Percentiles rank a stretch among this genome's conserved stretches.
These are phyloP conservation scores for Phytopythium kandeliae DNA, from an alignment of 352 stramenopile species.

Conservation along the genomic window DNA sequence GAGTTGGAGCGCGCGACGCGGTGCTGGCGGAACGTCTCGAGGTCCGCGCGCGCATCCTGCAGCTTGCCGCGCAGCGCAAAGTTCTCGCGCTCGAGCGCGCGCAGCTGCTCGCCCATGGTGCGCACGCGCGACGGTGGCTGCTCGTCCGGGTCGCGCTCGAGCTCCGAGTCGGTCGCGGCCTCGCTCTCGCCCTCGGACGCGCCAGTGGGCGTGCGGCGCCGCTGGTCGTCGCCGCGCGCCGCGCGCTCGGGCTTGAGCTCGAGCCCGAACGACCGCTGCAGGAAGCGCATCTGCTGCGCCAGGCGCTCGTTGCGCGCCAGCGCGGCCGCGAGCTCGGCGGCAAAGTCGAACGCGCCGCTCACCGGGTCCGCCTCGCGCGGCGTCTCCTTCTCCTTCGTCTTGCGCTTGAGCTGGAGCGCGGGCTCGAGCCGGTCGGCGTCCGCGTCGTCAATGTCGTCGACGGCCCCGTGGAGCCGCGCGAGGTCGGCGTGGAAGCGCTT, in stretches of 20 bases:
- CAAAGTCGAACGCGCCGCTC: slow-evolving; percentile 36
- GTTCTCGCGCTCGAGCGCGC: slow-evolving; percentile 69
- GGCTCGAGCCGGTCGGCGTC: too few species aligned
- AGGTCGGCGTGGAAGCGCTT: slow-evolving; percentile 55
- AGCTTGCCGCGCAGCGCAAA: slow-evolving; percentile 62
- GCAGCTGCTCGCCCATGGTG: slow-evolving; percentile 70
- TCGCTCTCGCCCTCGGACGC: slow-evolving; percentile 22
- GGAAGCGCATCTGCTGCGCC: slow-evolving; percentile 56
- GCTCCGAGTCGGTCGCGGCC: slow-evolving; percentile 16
- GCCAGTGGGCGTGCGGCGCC: slow-evolving; percentile 35
- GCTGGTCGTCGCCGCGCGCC: slow-evolving; percentile 1
- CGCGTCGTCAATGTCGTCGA: not conserved
- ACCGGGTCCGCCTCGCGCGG: slow-evolving; percentile 1
- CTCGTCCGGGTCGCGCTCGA: slow-evolving; percentile 9
- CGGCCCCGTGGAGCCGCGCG: slow-evolving; percentile 11
- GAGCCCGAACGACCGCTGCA: slow-evolving; percentile 48
- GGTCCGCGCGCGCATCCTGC: slow-evolving; percentile 21
- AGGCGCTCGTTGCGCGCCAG: slow-evolving; percentile 58
- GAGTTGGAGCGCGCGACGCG: slow-evolving; percentile 7
- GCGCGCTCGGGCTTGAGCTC: slow-evolving; percentile 12
- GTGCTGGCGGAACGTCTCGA: slow-evolving; percentile 29
- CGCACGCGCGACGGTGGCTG: slow-evolving; percentile 31
- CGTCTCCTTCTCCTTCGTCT: not conserved
- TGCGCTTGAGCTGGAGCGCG: too few species aligned
- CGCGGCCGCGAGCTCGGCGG: slow-evolving; percentile 42